These are phyloP conservation scores for Debaryomyces maramus DNA, from an alignment of 805 yeast genomes.

Conservation along the genomic window DNA sequence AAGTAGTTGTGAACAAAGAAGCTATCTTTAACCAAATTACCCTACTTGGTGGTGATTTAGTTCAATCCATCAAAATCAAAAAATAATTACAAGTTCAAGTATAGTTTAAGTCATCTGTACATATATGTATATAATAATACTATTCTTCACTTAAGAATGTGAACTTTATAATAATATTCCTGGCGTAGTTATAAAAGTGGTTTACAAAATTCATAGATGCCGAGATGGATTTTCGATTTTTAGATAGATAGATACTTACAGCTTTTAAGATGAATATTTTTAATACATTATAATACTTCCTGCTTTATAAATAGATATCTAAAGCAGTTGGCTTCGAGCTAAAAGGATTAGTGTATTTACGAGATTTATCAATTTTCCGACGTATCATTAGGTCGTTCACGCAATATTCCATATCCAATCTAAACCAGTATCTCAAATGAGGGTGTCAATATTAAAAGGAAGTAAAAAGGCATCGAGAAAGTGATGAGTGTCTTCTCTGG, in stretches of 20 bases:
- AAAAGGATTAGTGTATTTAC: slow-evolving; percentile 37
- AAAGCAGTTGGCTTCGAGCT: too few species aligned
- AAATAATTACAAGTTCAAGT: slow-evolving; percentile 6
- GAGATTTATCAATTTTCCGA: slow-evolving; percentile 40
- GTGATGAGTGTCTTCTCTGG: slow-evolving; percentile 20
- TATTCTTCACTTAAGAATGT: not conserved
- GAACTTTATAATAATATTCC: too few species aligned
- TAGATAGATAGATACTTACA: too few species aligned
- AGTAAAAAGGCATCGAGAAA: slow-evolving; percentile 27
- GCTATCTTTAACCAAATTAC: slow-evolving; percentile 74
- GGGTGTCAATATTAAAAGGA: slow-evolving; percentile 21
- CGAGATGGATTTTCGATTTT: too few species aligned
- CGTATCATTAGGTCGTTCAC: slow-evolving; percentile 24
- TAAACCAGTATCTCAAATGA: slow-evolving; percentile 25
- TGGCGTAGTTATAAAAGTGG: too few species aligned
- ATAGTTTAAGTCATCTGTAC: not conserved
- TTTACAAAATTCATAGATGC: too few species aligned
- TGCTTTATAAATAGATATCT: too few species aligned
- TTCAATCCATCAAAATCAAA: slow-evolving; percentile 39
- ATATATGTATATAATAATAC: not conserved
- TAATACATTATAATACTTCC: too few species aligned
- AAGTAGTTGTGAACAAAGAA: slow-evolving; percentile 64
- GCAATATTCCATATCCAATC: slow-evolving; percentile 31
- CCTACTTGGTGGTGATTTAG: slow-evolving; percentile 66
- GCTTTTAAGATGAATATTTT: too few species aligned